These are phyloP conservation scores for Metschnikowia gelsemii DNA, from an alignment of 805 yeast genomes.

Conservation along the genomic window DNA sequence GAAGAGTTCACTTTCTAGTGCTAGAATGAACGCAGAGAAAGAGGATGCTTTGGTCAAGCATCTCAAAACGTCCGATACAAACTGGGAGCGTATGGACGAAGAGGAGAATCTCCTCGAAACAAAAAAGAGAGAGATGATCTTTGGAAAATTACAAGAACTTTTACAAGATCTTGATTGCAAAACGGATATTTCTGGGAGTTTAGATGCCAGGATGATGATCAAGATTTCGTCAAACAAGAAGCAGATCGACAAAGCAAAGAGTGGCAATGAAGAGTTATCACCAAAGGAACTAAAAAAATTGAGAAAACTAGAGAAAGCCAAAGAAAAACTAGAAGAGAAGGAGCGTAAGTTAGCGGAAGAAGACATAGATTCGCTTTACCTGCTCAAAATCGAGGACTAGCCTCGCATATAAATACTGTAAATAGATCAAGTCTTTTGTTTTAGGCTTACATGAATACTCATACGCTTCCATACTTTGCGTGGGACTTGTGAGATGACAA, in stretches of 20 bases:
- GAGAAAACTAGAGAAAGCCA: slow-evolving; percentile 20
- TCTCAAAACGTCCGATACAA: slow-evolving; percentile 5
- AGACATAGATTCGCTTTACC: slow-evolving; percentile 42
- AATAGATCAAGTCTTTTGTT: slow-evolving; percentile 22
- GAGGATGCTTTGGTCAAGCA: slow-evolving; percentile 16
- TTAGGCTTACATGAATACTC: slow-evolving; percentile 19
- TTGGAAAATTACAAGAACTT: slow-evolving; percentile 26
- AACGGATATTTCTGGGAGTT: slow-evolving; percentile 28
- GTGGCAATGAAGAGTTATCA: slow-evolving; percentile 8
- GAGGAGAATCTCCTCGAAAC: slow-evolving; percentile 21
- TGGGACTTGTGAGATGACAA: slow-evolving; percentile 12
- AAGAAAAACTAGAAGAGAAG: slow-evolving; percentile 20
- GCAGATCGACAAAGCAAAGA: slow-evolving; percentile 5
- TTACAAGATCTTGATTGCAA: slow-evolving; percentile 33
- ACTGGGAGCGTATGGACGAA: slow-evolving; percentile 17
- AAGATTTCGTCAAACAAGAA: slow-evolving; percentile 17
- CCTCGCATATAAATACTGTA: slow-evolving; percentile 7
- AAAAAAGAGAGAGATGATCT: slow-evolving; percentile 31
- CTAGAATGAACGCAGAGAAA: slow-evolving; percentile 16
- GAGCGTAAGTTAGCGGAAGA: slow-evolving; percentile 25
- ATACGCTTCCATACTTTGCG: slow-evolving; percentile 20
- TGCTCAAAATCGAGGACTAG: slow-evolving; percentile 40
- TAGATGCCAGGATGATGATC: slow-evolving; percentile 27
- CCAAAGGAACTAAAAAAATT: slow-evolving; percentile 20
- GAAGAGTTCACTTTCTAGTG: slow-evolving; percentile 19